phyloP scores from a whole-genome alignment of 805 yeast genomes.

The Maudiozyma barnettii region DNA sequence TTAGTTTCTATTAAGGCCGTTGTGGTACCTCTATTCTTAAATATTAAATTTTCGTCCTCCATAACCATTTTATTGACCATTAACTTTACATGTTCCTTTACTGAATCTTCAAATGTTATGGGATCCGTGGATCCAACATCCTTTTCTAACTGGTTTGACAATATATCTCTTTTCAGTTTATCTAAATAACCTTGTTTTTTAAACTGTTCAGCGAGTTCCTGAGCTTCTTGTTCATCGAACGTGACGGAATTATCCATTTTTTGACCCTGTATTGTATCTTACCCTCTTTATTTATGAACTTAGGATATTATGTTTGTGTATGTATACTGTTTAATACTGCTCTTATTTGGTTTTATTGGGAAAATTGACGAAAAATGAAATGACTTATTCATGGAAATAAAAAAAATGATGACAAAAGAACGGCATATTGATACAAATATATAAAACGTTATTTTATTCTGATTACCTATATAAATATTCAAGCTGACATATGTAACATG shows the following conservation, averaged over 20 bases:
- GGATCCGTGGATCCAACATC: conserved; percentile 1
- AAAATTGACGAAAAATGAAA: too few relatives aligned
- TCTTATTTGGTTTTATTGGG: too few relatives aligned
- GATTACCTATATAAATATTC: too few relatives aligned
- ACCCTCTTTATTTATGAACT: too few relatives aligned
- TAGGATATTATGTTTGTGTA: too few relatives aligned
- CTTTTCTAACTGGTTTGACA: conserved; percentile 8
- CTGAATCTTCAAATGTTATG: conserved; percentile 5
- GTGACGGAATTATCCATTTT: neutral
- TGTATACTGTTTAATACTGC: too few relatives aligned
- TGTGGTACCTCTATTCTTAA: conserved; percentile 28
- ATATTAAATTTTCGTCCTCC: conserved; percentile 24
- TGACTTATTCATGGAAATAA: too few relatives aligned
- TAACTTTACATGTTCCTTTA: conserved; percentile 15
- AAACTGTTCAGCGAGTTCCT: conserved; percentile 21
- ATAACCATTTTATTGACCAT: conserved; percentile 21
- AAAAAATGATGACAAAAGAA: too few relatives aligned
- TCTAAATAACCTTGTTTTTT: conserved; percentile 29
- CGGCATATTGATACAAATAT: too few relatives aligned
- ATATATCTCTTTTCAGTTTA: conserved; percentile 19
- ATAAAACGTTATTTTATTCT: too few relatives aligned
- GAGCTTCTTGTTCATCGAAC: conserved; percentile 16
- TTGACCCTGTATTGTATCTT: too few relatives aligned
- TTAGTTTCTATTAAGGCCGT: conserved; percentile 28
- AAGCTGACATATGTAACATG: too few relatives aligned